Evolutionary conservation across 176 grass and related monocot genomes (phyloP).

Genomic region (Elaeis guineensis): DNA sequence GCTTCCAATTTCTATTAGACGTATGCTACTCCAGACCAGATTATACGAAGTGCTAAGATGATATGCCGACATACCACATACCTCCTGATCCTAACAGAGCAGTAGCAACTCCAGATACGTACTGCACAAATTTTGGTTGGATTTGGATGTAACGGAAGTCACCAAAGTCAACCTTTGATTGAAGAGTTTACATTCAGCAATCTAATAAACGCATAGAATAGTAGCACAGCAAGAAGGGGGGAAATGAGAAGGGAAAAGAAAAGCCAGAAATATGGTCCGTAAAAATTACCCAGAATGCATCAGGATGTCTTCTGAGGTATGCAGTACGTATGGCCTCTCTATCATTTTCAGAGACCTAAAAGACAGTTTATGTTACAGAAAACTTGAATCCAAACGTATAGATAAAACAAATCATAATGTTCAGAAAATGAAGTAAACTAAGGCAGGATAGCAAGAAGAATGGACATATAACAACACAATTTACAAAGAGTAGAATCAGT

Average conservation of each 20-base stretch:
- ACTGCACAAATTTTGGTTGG: conserved; percentile 66
- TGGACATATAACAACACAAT: too few relatives aligned
- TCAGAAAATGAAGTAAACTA: too few relatives aligned
- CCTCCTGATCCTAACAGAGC: conserved; percentile 90
- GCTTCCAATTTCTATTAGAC: too few relatives aligned
- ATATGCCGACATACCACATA: conserved; percentile 18
- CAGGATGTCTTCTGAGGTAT: conserved; percentile 73
- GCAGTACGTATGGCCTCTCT: conserved; percentile 48
- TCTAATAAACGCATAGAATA: too few relatives aligned
- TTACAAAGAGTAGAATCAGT: too few relatives aligned
- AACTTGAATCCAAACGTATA: neutral
- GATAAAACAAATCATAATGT: too few relatives aligned
- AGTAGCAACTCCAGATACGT: conserved; percentile 85
- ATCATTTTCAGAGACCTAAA: conserved; percentile 54
- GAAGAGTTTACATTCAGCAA: neutral
- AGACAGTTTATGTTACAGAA: conserved; percentile 1
- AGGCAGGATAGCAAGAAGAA: too few relatives aligned
- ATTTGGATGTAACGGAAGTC: conserved; percentile 81
- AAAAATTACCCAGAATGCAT: conserved; percentile 82
- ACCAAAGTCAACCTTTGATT: conserved; percentile 89
- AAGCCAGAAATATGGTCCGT: neutral
- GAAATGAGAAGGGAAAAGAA: neutral
- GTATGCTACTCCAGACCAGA: too few relatives aligned
- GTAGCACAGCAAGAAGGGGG: too few relatives aligned
- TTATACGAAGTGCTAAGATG: neutral